These are phyloP conservation scores for Stylonectria norvegica DNA, from an alignment of 2,329 filamentous ascomycete species.

Conservation along the genomic window DNA sequence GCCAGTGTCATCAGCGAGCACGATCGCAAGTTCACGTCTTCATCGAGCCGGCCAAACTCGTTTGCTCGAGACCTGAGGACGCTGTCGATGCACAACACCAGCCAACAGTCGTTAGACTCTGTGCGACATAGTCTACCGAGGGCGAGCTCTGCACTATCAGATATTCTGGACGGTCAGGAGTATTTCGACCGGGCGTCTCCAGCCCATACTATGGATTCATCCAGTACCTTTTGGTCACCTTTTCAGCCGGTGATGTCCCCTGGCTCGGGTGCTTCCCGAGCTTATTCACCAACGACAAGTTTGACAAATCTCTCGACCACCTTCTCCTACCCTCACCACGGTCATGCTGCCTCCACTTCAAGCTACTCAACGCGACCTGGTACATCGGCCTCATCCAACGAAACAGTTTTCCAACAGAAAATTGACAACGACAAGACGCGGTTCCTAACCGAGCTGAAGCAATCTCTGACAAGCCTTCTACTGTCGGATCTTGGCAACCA, in stretches of 20 bases:
- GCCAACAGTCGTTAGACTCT: conserved; percentile 68
- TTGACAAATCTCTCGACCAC: conserved; percentile 54
- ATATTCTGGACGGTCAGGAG: conserved; percentile 67
- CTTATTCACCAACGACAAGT: conserved; percentile 61
- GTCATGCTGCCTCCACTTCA: conserved; percentile 42
- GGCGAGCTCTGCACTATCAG: conserved; percentile 56
- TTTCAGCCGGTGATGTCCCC: conserved; percentile 68
- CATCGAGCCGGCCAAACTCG: conserved; percentile 47
- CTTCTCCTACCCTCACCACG: conserved; percentile 43
- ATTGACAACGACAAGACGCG: conserved; percentile 66
- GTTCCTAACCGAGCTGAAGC: conserved; percentile 76
- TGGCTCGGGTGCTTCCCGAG: conserved; percentile 55
- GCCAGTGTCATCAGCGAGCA: conserved; percentile 55
- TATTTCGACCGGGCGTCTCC: conserved; percentile 68
- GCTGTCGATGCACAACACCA: conserved; percentile 59
- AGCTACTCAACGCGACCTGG: conserved; percentile 55
- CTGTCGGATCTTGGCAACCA: conserved; percentile 85
- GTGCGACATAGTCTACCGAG: conserved; percentile 59
- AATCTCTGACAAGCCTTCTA: conserved; percentile 77
- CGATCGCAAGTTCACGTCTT: conserved; percentile 45
- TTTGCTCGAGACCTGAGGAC: conserved; percentile 56
- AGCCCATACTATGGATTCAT: conserved; percentile 68
- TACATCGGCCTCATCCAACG: conserved; percentile 64
- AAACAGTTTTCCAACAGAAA: conserved; percentile 61
- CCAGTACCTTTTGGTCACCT: conserved; percentile 84